These are phyloP conservation scores for Cladophialophora immunda DNA, from an alignment of 2,329 filamentous ascomycete genomes.

Conservation along the genomic window DNA sequence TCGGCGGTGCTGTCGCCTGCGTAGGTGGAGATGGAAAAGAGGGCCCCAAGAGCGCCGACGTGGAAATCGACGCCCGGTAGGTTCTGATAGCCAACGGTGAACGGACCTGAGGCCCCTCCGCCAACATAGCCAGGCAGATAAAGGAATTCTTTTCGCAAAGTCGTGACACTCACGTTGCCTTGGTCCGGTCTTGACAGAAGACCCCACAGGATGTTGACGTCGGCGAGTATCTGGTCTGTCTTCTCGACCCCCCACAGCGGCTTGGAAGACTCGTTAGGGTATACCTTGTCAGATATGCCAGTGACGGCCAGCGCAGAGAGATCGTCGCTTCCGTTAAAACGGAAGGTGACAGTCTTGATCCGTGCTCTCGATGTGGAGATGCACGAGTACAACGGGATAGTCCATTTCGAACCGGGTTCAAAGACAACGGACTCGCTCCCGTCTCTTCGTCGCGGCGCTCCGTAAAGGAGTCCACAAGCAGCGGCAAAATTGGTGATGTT, in stretches of 20 bases:
- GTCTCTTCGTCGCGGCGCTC: conserved; percentile 49
- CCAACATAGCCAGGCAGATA: conserved; percentile 38
- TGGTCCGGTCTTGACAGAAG: conserved; percentile 46
- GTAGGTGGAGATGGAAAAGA: neutral
- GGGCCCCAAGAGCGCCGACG: neutral
- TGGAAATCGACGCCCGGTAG: conserved; percentile 3
- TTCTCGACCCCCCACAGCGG: conserved; percentile 53
- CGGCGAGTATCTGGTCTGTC: conserved; percentile 39
- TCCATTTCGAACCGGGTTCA: conserved; percentile 54
- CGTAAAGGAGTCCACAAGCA: conserved; percentile 52
- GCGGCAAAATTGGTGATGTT: conserved; percentile 56
- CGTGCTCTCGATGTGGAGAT: conserved; percentile 52
- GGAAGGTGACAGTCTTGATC: conserved; percentile 57
- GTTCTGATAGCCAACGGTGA: conserved; percentile 33
- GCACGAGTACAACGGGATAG: conserved; percentile 55
- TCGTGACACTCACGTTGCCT: conserved; percentile 43
- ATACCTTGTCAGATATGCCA: conserved; percentile 49
- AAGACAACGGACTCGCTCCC: conserved; percentile 47
- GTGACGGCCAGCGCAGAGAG: conserved; percentile 44
- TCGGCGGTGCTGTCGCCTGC: neutral
- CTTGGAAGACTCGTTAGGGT: conserved; percentile 43
- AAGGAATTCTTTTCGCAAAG: conserved; percentile 43
- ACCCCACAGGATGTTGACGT: conserved; percentile 52
- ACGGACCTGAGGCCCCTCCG: neutral
- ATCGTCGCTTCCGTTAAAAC: conserved; percentile 47